Percentiles rank a stretch among this genome's conserved stretches.
These are phyloP conservation scores for Aspergillus funiculosus DNA, from an alignment of 495 filamentous ascomycete species.

Conservation along the genomic window DNA sequence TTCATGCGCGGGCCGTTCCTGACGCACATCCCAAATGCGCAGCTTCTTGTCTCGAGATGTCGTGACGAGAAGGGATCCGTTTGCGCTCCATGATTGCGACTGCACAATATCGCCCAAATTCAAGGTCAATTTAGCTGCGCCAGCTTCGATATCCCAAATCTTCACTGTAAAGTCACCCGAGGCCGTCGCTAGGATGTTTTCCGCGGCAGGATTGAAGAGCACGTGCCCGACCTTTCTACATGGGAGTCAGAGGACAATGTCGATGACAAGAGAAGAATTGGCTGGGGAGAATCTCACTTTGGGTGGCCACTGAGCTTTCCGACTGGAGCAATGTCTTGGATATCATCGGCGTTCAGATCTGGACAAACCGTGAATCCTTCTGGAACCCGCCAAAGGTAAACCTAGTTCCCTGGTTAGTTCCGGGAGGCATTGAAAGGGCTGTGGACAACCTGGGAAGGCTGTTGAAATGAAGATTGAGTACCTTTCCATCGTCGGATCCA, in stretches of 20 bases:
- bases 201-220: constrained; percentile 93
- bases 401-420: constrained; percentile 34
- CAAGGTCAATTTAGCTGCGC: constrained; percentile 61
- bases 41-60: constrained; percentile 98
- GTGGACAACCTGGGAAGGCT: no score
- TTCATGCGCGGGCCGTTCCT: constrained; percentile 83
- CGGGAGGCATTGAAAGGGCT: background rate
- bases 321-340: constrained; percentile 72
- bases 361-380: constrained; percentile 77
- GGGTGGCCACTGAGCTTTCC: constrained; percentile 67
- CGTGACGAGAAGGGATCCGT: constrained; percentile 81
- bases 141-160: constrained; percentile 89
- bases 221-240: constrained; percentile 91
- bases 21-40: constrained; percentile 91
- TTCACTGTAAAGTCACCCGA: constrained; percentile 95
- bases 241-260: constrained; percentile 17
- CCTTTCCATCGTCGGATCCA: constrained; percentile 92
- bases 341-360: constrained; percentile 68
- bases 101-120: constrained; percentile 89
- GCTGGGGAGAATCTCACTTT: constrained; percentile 31
- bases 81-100: constrained; percentile 91
- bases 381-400: constrained; percentile 93
- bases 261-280: background rate
- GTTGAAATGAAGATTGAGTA: constrained; percentile 29
- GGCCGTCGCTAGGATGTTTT: constrained; percentile 89